Percentiles rank a stretch among this genome's conserved stretches.
phyloP scores from a whole-genome alignment of 2,329 filamentous ascomycete species.

The Hymenoscyphus salicellus region DNA sequence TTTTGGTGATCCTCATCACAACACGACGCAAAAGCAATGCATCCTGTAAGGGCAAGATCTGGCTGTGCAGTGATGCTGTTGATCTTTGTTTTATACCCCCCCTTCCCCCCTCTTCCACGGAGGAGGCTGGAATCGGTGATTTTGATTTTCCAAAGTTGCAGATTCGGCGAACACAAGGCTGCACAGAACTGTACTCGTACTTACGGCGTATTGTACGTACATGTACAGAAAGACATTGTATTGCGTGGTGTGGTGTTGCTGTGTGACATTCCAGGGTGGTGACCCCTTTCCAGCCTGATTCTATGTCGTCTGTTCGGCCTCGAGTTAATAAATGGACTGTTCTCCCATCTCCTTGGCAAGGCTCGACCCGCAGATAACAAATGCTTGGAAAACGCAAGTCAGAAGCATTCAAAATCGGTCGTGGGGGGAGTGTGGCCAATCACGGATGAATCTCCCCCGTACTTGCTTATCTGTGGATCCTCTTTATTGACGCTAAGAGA shows the following conservation, averaged over 20 bases:
- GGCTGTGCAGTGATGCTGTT: neutral
- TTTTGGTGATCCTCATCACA: neutral
- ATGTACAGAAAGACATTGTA: neutral
- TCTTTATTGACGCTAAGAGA: neutral
- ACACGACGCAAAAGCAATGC: neutral
- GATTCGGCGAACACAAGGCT: neutral
- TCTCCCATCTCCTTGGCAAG: neutral
- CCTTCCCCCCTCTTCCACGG: neutral
- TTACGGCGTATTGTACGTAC: neutral
- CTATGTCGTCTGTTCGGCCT: neutral
- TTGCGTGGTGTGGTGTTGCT: neutral
- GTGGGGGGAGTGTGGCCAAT: neutral
- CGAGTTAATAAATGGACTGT: neutral
- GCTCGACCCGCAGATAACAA: constrained; percentile 1
- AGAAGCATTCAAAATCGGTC: neutral
- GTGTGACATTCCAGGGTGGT: neutral
- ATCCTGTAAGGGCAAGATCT: neutral
- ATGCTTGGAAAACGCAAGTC: neutral
- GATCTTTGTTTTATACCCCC: neutral
- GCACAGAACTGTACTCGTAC: neutral
- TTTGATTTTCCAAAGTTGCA: neutral
- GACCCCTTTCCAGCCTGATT: neutral
- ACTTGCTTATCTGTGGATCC: constrained; percentile 1
- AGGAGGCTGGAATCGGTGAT: neutral
- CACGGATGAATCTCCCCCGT: neutral